A percentile compares a stretch with the other conserved stretches of the same genome.
Conservation (phyloP, 1,284 basidiomycete genomes). For the Tilletia walkeri region DNA sequence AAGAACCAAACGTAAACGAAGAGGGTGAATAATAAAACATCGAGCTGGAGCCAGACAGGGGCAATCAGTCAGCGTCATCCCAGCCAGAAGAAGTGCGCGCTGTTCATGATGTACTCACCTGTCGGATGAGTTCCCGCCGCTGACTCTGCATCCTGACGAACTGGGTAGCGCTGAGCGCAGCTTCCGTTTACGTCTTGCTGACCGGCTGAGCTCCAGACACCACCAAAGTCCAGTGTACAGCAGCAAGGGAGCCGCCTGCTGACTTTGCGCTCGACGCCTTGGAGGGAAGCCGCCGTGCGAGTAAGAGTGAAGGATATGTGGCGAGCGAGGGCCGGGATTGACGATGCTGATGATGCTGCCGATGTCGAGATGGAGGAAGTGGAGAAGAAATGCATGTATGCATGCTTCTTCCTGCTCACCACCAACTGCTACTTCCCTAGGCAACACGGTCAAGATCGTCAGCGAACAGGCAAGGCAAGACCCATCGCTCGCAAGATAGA, state of each 20-base stretch:
- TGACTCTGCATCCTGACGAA: constrained; percentile 6
- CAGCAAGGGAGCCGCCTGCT: too few relatives aligned
- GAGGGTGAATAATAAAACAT: constrained; percentile 37
- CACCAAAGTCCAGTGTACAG: too few relatives aligned
- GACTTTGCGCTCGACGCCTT: too few relatives aligned
- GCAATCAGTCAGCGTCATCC: neutral
- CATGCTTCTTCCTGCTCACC: too few relatives aligned
- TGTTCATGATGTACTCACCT: constrained; percentile 2
- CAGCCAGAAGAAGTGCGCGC: neutral
- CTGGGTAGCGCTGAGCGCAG: too few relatives aligned
- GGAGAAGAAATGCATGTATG: too few relatives aligned
- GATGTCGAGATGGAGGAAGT: neutral
- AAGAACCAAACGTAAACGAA: constrained; percentile 43
- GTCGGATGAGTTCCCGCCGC: constrained; percentile 14
- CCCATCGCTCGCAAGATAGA: neutral
- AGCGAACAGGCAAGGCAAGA: too few relatives aligned
- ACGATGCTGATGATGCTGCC: too few relatives aligned
- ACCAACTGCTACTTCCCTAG: neutral
- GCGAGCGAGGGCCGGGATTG: too few relatives aligned
- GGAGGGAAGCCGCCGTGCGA: too few relatives aligned
- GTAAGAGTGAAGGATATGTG: too few relatives aligned
- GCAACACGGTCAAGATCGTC: neutral
- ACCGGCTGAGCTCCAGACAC: too few relatives aligned
- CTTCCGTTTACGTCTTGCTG: neutral
- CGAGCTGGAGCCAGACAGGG: constrained; percentile 24